phyloP scores from a whole-genome alignment of 768 basidiomycete species.

The Tulasnella sp. region DNA sequence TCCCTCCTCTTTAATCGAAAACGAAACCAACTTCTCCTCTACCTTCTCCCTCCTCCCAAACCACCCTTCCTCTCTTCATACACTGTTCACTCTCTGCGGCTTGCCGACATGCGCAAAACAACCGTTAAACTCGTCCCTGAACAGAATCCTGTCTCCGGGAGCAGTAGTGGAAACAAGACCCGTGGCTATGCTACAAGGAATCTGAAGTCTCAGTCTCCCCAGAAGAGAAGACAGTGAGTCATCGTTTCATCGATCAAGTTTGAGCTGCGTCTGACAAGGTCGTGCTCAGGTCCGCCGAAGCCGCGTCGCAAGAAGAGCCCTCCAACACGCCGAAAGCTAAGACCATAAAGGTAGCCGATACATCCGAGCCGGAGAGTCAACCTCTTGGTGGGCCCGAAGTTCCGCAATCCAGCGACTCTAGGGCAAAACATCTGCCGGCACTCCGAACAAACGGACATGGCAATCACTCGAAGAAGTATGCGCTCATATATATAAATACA shows the following conservation, averaged over 20 bases:
- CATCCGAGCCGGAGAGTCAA: background rate
- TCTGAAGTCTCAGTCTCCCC: background rate
- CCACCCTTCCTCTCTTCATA: background rate
- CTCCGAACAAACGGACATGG: too few relatives aligned
- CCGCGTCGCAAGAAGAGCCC: background rate
- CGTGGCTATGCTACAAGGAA: background rate
- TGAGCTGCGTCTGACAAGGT: background rate
- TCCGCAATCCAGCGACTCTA: too few relatives aligned
- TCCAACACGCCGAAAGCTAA: background rate
- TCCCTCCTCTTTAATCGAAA: background rate
- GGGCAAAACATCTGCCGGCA: too few relatives aligned
- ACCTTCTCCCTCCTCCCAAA: background rate
- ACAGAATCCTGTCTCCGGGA: too few relatives aligned
- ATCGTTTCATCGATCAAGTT: background rate
- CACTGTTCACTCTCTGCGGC: background rate
- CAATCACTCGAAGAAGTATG: too few relatives aligned
- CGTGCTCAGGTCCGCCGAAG: background rate
- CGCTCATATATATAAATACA: too few relatives aligned
- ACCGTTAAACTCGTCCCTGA: too few relatives aligned
- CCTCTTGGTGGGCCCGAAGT: too few relatives aligned
- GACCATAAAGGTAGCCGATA: background rate
- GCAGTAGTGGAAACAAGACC: background rate
- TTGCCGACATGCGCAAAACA: background rate
- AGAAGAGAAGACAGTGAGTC: background rate
- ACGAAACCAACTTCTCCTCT: background rate